Evolutionary conservation across 345 rosid genomes (phyloP), one percentile per base, ranked within the genome.

Genomic region (Euphorbia pulcherrima): DNA sequence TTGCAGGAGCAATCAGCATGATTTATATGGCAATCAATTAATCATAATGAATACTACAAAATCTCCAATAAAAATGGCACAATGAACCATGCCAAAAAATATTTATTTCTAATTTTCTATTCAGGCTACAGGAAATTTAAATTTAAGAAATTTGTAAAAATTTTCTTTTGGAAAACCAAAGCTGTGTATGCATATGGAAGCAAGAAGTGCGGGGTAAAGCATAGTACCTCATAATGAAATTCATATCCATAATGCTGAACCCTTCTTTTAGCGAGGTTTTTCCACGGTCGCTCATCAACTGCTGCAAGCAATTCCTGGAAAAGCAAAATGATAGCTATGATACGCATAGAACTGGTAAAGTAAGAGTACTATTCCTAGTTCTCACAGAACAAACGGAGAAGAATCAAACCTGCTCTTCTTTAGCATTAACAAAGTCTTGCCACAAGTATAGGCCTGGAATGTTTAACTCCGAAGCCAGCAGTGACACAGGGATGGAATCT

Each of bases 221-320:
- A 39, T 21, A 35, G 17, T 73, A 89, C 96, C 2, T 79, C 86
- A 44, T 93, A 93, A 76, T 88, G 81, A 72, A 93, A 93, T 78
- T 88, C 88, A 71, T 93, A 93, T 67, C 98, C 98, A 68, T 93
- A 88, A 82, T 93, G 98, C 73, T 88, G 98, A 77, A 90, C 97
- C 79, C 97, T 86, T 71, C 97, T 78, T 78, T 93, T 93, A 0
- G 96, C 71, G 0, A 93, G 94, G 72, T 75, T 81, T 35, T 83
- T 83, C 98, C 97, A 93, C 68, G 92, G 86, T 60, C 74, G 73
- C 50, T 56, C 64, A 79, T 93, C 98, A 76, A 93, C 92, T 18
- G 90, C 94, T 40, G 83, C 86, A 78, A 93, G 88, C 82, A 88
- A 77, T 74, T 86, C 88, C 98, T 93, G 68, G 63, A 48, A 35